phyloP scores from a whole-genome alignment of 2,329 filamentous ascomycete genomes.

The Trichoderma semiorbis region DNA sequence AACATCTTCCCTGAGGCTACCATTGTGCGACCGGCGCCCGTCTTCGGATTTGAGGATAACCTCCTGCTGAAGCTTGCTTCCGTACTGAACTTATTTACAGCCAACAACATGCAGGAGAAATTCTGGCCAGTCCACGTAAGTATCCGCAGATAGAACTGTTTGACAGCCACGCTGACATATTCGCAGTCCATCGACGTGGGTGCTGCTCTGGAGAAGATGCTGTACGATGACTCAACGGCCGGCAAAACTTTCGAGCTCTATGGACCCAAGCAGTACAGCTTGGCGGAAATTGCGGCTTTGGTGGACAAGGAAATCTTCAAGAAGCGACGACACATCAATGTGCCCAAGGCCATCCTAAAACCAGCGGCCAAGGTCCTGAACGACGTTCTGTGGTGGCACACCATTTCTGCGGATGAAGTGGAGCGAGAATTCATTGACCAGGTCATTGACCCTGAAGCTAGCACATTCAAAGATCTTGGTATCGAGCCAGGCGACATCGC shows the following conservation, averaged over 20 bases:
- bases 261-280: constrained; percentile 88
- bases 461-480: constrained; percentile 91
- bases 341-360: constrained; percentile 78
- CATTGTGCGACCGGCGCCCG: constrained; percentile 86
- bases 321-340: constrained; percentile 82
- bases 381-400: constrained; percentile 83
- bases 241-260: constrained; percentile 92
- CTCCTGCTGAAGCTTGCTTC: constrained; percentile 82
- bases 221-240: constrained; percentile 85
- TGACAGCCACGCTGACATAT: not conserved
- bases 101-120: constrained; percentile 90
- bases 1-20: constrained; percentile 95
- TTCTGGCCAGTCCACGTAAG: constrained; percentile 87
- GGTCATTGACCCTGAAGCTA: constrained; percentile 81
- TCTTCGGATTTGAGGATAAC: constrained; percentile 94
- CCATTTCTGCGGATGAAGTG: constrained; percentile 77
- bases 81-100: constrained; percentile 76
- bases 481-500: constrained; percentile 86
- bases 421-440: constrained; percentile 94
- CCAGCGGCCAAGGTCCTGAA: constrained; percentile 73
- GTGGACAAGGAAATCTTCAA: constrained; percentile 93
- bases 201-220: constrained; percentile 81
- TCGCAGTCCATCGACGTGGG: constrained; percentile 81
- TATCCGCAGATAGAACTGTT: constrained; percentile 3
- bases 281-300: constrained; percentile 78